phyloP scores from a whole-genome alignment of 139 green algal genomes.

The Chlorella sp. region DNA sequence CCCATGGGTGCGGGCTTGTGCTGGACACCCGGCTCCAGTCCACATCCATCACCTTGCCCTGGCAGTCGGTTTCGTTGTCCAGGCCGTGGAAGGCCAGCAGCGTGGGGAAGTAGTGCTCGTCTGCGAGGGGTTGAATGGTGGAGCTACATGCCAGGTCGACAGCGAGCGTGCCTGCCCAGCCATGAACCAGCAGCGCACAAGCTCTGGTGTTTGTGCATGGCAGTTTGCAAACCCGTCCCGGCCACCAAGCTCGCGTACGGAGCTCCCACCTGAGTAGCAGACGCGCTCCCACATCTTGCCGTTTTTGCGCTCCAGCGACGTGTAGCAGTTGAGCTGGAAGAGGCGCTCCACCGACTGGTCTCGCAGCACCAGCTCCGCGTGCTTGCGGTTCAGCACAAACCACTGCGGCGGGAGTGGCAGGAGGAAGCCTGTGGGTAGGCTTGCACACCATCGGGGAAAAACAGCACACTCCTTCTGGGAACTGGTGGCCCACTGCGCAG shows the following conservation, averaged over 20 bases:
- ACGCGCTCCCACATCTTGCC: conserved; percentile 1
- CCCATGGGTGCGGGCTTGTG: conserved; percentile 19
- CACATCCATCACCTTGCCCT: conserved; percentile 26
- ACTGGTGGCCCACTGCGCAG: no score
- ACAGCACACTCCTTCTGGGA: no score
- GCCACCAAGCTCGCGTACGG: not conserved
- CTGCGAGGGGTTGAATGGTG: not conserved
- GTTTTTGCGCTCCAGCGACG: not conserved
- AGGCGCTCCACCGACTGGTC: conserved; percentile 15
- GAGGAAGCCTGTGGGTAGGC: not conserved
- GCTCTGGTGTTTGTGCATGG: no score
- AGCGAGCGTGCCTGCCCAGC: not conserved
- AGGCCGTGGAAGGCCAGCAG: conserved; percentile 33
- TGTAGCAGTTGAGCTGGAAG: conserved; percentile 30
- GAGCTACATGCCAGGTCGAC: not conserved
- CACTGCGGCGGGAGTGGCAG: conserved; percentile 2
- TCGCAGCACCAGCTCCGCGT: conserved; percentile 6
- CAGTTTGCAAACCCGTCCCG: no score
- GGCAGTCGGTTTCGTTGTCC: conserved; percentile 40
- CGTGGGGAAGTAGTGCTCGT: conserved; percentile 47
- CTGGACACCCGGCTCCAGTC: conserved; percentile 15
- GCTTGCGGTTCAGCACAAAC: conserved; percentile 36
- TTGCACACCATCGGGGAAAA: no score
- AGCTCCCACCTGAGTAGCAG: conserved; percentile 16
- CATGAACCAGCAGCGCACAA: not conserved